phyloP scores from a whole-genome alignment of 768 basidiomycete genomes.

The Hericium erinaceus region DNA sequence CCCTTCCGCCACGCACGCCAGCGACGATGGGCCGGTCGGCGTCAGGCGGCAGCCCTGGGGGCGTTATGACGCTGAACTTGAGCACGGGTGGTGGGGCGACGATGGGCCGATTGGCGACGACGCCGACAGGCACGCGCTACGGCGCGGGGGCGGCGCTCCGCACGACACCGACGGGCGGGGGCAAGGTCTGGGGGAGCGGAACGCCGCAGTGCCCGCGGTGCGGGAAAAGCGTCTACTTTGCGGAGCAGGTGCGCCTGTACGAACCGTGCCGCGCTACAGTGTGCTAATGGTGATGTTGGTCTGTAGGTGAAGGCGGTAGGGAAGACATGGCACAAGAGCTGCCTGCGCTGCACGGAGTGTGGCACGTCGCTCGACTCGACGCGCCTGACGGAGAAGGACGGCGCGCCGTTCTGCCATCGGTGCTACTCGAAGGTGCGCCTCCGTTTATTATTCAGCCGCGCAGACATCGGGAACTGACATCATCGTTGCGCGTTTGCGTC shows the following conservation, averaged over 20 bases:
- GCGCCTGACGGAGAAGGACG: constrained; percentile 68
- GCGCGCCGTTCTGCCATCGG: constrained; percentile 55
- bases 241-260: constrained; percentile 53
- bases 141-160: constrained; percentile 40
- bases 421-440: constrained; percentile 60
- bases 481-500: not conserved
- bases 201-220: constrained; percentile 64
- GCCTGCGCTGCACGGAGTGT: constrained; percentile 71
- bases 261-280: not conserved
- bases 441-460: not conserved
- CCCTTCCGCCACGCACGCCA: not conserved
- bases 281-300: not conserved
- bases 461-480: not conserved
- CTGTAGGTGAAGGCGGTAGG: constrained; percentile 68
- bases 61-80: not conserved
- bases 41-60: not conserved
- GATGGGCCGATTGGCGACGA: constrained; percentile 25
- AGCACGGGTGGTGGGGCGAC: not conserved
- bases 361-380: constrained; percentile 60
- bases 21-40: constrained; percentile 7
- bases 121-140: constrained; percentile 57
- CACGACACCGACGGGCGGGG: constrained; percentile 19
- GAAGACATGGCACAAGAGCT: constrained; percentile 71
- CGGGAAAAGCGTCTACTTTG: constrained; percentile 73
- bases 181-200: constrained; percentile 40